Evolutionary conservation across 169 alveolate species (phyloP).

Genomic region (Babesia gibsoni): DNA sequence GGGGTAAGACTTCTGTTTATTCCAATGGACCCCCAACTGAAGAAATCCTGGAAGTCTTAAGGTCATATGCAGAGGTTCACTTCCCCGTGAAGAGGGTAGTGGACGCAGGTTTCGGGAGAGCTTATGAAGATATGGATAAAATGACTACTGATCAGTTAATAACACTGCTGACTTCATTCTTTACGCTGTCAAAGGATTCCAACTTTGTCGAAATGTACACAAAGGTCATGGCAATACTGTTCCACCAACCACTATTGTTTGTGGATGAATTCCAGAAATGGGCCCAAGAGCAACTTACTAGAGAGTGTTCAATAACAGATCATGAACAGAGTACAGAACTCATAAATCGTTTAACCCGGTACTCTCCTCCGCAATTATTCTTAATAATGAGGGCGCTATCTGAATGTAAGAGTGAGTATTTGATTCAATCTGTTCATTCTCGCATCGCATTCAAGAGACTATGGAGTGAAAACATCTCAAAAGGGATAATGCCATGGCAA

Average conservation of each 20-base stretch:
- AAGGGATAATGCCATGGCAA: slow-evolving; percentile 44
- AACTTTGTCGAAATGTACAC: slow-evolving; percentile 55
- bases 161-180: slow-evolving; percentile 6
- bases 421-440: slow-evolving; percentile 50
- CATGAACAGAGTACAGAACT: neutral
- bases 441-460: slow-evolving; percentile 60
- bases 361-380: neutral
- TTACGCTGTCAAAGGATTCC: slow-evolving; percentile 21
- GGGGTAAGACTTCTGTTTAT: slow-evolving; percentile 27
- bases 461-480: slow-evolving; percentile 46
- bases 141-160: slow-evolving; percentile 9
- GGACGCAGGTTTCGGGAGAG: slow-evolving; percentile 39
- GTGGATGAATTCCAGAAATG: slow-evolving; percentile 20
- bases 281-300: slow-evolving; percentile 1
- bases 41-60: slow-evolving; percentile 11
- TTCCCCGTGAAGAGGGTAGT: slow-evolving; percentile 26
- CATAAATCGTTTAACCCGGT: neutral
- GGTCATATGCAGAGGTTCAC: slow-evolving; percentile 1
- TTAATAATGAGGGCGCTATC: slow-evolving; percentile 20
- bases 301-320: neutral
- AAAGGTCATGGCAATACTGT: neutral
- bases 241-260: slow-evolving; percentile 15
- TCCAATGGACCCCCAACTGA: slow-evolving; percentile 17
- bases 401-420: slow-evolving; percentile 36
- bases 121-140: slow-evolving; percentile 16